Conservation (phyloP, 2,329 filamentous ascomycete species). For the Calonectria fujianensis region DNA sequence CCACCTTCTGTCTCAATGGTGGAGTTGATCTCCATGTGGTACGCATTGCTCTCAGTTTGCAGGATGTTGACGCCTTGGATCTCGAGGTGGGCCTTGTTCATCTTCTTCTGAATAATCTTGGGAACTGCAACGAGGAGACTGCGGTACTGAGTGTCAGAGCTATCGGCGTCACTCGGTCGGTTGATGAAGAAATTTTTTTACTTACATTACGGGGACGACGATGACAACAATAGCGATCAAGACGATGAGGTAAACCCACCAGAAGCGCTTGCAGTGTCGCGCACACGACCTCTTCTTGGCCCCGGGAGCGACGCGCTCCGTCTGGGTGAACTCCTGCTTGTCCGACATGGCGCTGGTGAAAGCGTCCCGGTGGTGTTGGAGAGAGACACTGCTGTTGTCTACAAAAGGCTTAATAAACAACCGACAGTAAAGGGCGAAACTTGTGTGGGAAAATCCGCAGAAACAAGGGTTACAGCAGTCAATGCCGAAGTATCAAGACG, state of each 20-base stretch:
- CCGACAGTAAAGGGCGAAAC: neutral
- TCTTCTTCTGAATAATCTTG: constrained; percentile 73
- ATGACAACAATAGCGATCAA: constrained; percentile 71
- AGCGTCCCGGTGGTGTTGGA: neutral
- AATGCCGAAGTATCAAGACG: constrained; percentile 34
- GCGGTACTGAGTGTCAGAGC: constrained; percentile 38
- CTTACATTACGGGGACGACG: constrained; percentile 77
- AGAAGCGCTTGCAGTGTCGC: constrained; percentile 73
- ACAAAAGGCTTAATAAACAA: constrained; percentile 5
- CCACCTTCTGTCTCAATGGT: constrained; percentile 71
- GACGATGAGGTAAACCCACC: constrained; percentile 76
- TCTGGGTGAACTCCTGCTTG: constrained; percentile 60
- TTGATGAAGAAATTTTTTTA: neutral
- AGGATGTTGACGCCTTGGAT: constrained; percentile 72
- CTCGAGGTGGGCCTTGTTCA: constrained; percentile 71
- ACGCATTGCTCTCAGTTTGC: constrained; percentile 65
- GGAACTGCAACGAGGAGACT: constrained; percentile 75
- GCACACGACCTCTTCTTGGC: constrained; percentile 63
- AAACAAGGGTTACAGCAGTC: constrained; percentile 30
- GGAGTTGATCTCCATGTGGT: constrained; percentile 74
- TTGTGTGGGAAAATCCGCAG: constrained; percentile 1
- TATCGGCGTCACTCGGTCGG: neutral
- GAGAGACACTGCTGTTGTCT: neutral
- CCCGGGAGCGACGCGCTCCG: constrained; percentile 57
- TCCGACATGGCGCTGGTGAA: constrained; percentile 59